Evolutionary conservation across 83 land plant genomes (phyloP), one percentile per base, ranked within the genome.

Genomic region (Picea engelmannii): DNA sequence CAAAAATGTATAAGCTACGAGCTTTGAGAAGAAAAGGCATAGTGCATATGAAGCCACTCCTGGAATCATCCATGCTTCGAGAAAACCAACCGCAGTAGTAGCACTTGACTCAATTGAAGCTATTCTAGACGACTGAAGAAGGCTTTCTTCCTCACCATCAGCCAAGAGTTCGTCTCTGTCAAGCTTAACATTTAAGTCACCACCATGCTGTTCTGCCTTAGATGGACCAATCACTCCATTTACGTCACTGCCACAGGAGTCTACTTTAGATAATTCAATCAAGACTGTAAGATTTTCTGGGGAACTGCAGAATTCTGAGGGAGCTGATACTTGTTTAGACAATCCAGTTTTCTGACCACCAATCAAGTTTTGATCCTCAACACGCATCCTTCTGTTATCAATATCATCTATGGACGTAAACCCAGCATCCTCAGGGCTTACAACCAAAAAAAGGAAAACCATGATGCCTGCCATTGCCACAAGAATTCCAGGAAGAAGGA

Each of bases 1-100:
- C 4, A 95, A 84, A 76, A 95, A 95, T 13, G 97, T 95, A 78
- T 95, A 95, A 17, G 96, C 97, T 60, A 95, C 97, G 25, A 95
- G 91, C 93, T 95, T 95, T 5, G 96, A 94, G 91, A 95, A 95
- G 90, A 95, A 95, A 27, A 95, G 87, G 79, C 96, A 93, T 74
- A 91, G 85, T 1, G 97, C 92, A 88, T 81, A 95, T 2, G 94
- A 85, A 5, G 94, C 93, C 8, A 95, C 97, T 4, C 94, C 92
- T 1, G 97, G 97, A 47, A 95, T 82, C 84, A 81, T 85, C 97
- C 96, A 95, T 2, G 97, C 97, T 35, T 95, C 94, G 17, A 93
- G 52, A 84, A 95, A 95, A 1, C 92, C 94, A 79, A 95, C 93
- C 6, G 97, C 93, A 62, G 1, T 83, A 47, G 35, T 52, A 4